These are phyloP conservation scores for Lagenidium giganteum DNA, from an alignment of 352 stramenopile species.

Conservation along the genomic window DNA sequence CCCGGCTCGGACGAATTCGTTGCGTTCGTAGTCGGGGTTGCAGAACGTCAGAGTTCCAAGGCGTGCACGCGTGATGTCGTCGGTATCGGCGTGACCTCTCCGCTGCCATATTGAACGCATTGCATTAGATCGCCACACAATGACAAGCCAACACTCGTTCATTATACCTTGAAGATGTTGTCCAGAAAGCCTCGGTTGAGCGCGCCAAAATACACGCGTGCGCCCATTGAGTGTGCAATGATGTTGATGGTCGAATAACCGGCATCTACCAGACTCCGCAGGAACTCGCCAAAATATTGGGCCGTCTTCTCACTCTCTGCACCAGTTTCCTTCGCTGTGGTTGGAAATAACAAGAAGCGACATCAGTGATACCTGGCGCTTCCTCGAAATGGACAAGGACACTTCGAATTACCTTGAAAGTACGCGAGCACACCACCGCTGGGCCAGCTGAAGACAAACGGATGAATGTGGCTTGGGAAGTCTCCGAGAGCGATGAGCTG, in stretches of 20 bases:
- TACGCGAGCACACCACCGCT: conserved; percentile 56
- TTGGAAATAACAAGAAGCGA: too few species aligned
- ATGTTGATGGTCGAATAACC: conserved; percentile 62
- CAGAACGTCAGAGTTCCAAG: too few species aligned
- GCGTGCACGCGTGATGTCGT: too few species aligned
- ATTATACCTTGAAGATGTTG: conserved; percentile 38
- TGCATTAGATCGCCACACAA: not conserved
- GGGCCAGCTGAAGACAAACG: conserved; percentile 73
- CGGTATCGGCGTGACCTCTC: too few species aligned
- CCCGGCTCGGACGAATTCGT: too few species aligned
- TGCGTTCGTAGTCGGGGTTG: too few species aligned
- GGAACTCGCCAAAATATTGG: conserved; percentile 33
- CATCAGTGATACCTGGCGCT: too few species aligned
- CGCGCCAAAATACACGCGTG: conserved; percentile 47
- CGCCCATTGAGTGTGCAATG: conserved; percentile 62
- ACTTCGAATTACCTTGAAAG: conserved; percentile 29
- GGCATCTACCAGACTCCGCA: conserved; percentile 53
- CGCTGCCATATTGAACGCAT: too few species aligned
- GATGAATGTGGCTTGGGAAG: conserved; percentile 61
- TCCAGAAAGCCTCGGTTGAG: conserved; percentile 40
- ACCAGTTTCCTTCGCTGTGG: too few species aligned
- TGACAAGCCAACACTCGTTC: too few species aligned
- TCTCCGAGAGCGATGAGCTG: conserved; percentile 61
- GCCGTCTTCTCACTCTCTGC: too few species aligned
- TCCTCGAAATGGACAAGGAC: not conserved